Evolutionary conservation across 495 filamentous ascomycete genomes (phyloP), one percentile per base, ranked within the genome.

Genomic region (Pyronema omphalodes): DNA sequence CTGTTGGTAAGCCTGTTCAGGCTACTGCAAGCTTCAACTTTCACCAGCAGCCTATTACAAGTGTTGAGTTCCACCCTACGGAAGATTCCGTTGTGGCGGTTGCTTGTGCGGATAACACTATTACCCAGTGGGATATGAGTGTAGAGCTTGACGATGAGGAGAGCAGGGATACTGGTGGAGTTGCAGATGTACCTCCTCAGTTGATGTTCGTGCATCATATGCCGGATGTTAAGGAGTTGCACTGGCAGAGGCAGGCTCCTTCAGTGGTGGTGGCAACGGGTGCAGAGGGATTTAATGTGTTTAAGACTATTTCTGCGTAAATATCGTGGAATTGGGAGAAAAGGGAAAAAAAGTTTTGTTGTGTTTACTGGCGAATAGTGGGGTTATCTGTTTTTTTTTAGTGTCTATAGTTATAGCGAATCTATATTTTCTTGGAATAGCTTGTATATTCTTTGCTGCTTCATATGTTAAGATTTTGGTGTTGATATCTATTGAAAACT

Each of bases 91-190:
- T 95, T 54, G 80, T 98, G 12, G 84, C 85, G 6, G 87, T 95
- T 15, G 88, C 84, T 7, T 86, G 86, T 1, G 91, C 87, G 14
- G 91, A 98, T 67, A 88, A 88, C 65, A 94, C 88, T 8, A 75
- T 95, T 19, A 95, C 91, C 1, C 71, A 95, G 44, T 98, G 91
- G 91, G 91, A 98, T 81, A 66, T 98, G 66, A 84, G 86, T 3
- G 91, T 98, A 39, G 91, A 98, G 70, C 59, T 96, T 53, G 91
- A 98, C 60, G 91, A 95, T 61, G 91, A 98, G 70, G 89, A 95
- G 74, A 86, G 81, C 63, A 84, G 76, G 69, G 84, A 89, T 57
- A 88, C 87, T 4, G 88, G 80, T 3, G 89, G 82, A 23, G 79
- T 89, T 41, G 77, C 81, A 52, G 91, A 91, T 55, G 86, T 98